Percentiles rank a stretch among this genome's conserved stretches.
Conservation (phyloP, 192 early-diverging fungal species). For the Umbelopsis vinacea region DNA sequence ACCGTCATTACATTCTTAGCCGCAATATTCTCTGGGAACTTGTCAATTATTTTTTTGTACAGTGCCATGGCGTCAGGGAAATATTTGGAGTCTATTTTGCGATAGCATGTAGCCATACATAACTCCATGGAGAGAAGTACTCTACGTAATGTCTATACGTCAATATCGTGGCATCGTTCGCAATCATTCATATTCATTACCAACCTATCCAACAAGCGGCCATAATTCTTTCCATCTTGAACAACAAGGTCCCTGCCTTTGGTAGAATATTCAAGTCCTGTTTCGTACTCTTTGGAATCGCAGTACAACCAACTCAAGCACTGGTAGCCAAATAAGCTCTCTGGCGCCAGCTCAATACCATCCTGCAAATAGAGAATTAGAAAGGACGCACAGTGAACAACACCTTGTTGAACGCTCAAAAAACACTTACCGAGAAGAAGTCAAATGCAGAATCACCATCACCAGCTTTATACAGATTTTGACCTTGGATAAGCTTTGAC, state of each 20-base stretch:
- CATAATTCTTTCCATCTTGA: constrained; percentile 35
- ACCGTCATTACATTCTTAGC: constrained; percentile 47
- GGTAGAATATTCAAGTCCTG: constrained; percentile 56
- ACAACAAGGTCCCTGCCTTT: constrained; percentile 43
- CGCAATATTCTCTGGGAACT: constrained; percentile 41
- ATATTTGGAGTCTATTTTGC: constrained; percentile 58
- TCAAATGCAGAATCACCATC: constrained; percentile 39
- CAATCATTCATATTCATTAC: neutral
- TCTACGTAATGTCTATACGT: constrained; percentile 24
- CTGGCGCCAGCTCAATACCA: constrained; percentile 44
- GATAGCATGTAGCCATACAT: constrained; percentile 63
- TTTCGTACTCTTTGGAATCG: constrained; percentile 51
- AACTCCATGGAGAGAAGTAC: constrained; percentile 58
- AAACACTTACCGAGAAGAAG: constrained; percentile 37
- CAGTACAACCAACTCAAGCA: constrained; percentile 54
- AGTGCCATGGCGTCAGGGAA: constrained; percentile 55
- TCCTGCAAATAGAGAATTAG: constrained; percentile 36
- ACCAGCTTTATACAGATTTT: constrained; percentile 42
- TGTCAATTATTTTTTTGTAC: constrained; percentile 57
- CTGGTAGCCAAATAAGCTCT: constrained; percentile 51
- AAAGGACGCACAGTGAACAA: neutral
- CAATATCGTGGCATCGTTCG: neutral
- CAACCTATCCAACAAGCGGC: constrained; percentile 44
- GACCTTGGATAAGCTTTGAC: constrained; percentile 51
- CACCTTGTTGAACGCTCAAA: no score